Conservation (phyloP, 495 filamentous ascomycete species). For the Patellaria atrata region DNA sequence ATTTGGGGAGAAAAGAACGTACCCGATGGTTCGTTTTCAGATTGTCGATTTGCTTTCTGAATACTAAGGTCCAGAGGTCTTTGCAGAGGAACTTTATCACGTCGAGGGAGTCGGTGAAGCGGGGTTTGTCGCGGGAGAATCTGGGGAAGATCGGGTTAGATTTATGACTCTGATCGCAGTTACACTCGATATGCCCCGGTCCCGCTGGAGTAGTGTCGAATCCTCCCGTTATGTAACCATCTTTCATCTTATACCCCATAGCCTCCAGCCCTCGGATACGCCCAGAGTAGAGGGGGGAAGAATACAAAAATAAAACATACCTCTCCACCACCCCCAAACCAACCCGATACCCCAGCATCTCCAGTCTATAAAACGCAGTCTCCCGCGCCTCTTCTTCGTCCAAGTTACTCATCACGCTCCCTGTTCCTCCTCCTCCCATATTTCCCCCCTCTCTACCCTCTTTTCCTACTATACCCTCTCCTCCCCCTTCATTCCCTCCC, state of each 20-base stretch:
- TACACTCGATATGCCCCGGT: no score
- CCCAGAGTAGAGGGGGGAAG: no score
- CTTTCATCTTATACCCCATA: neutral
- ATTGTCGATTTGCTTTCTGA: constrained; percentile 95
- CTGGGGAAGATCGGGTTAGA: constrained; percentile 30
- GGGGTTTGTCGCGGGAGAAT: constrained; percentile 75
- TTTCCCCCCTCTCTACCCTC: neutral
- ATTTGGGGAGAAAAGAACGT: constrained; percentile 15
- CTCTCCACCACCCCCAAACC: constrained; percentile 86
- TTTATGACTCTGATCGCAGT: no score
- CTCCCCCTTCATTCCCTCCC: constrained; percentile 19
- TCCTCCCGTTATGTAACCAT: no score
- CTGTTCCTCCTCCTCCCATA: constrained; percentile 5
- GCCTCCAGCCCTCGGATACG: no score
- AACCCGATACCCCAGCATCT: constrained; percentile 76
- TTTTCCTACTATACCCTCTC: constrained; percentile 18
- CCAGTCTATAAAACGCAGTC: constrained; percentile 70
- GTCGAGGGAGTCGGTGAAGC: constrained; percentile 32
- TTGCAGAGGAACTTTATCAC: constrained; percentile 95
- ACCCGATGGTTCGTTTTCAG: constrained; percentile 95
- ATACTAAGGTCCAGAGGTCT: constrained; percentile 86
- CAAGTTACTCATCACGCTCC: constrained; percentile 19
- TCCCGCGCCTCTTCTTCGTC: constrained; percentile 74
- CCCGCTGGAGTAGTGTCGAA: no score
- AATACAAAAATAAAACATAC: constrained; percentile 36